Percentiles rank a stretch among this genome's conserved stretches.
Conservation (phyloP, 192 early-diverging fungal genomes). For the Coemansia umbellata region DNA sequence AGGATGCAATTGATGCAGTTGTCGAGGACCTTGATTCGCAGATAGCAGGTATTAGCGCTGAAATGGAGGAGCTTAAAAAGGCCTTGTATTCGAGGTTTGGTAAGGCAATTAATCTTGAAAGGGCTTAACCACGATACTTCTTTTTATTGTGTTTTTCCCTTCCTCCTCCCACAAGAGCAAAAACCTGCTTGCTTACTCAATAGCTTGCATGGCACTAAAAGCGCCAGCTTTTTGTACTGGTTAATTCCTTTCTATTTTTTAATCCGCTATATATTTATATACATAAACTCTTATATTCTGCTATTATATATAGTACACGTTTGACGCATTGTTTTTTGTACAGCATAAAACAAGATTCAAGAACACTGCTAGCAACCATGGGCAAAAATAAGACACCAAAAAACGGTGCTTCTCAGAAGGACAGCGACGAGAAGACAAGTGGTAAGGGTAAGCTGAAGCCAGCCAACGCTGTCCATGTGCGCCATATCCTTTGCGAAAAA, state of each 20-base stretch:
- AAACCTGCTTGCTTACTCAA: too few species aligned
- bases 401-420: slow-evolving; percentile 8
- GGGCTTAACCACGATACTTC: slow-evolving; percentile 41
- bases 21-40: slow-evolving; percentile 62
- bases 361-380: slow-evolving; percentile 5
- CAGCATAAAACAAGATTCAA: too few species aligned
- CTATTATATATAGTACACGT: too few species aligned
- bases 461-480: slow-evolving; percentile 60
- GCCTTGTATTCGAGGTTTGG: slow-evolving; percentile 90
- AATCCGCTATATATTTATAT: too few species aligned
- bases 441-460: slow-evolving; percentile 58
- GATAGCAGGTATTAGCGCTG: slow-evolving; percentile 58
- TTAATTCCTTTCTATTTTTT: too few species aligned
- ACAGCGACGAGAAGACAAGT: neutral
- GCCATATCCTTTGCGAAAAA: slow-evolving; percentile 86
- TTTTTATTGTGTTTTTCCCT: neutral
- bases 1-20: slow-evolving; percentile 55
- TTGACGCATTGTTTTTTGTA: too few species aligned
- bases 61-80: slow-evolving; percentile 88
- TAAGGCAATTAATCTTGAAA: slow-evolving; percentile 93
- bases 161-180: slow-evolving; percentile 1
- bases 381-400: slow-evolving; percentile 20
- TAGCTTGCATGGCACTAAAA: too few species aligned
- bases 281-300: too few species aligned
- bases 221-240: too few species aligned